Conservation (phyloP, 2,329 filamentous ascomycete genomes). For the Helotiales sp. region DNA sequence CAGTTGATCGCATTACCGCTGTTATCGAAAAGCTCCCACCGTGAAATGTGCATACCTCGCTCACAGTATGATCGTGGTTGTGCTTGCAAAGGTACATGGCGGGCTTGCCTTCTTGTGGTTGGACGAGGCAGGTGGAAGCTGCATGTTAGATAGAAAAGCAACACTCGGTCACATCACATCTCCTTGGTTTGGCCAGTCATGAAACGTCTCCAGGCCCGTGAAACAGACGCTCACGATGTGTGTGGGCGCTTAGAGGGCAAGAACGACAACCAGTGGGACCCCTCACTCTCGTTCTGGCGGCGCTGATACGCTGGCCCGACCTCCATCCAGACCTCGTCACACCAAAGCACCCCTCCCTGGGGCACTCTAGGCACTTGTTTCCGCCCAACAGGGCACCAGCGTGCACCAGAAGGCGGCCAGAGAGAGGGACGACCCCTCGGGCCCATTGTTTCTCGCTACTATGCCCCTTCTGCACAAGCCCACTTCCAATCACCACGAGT, state of each 20-base stretch:
- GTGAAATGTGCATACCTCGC: neutral
- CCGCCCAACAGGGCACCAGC: no score
- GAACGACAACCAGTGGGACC: neutral
- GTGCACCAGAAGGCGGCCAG: no score
- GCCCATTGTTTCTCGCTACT: constrained; percentile 1
- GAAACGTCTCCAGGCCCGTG: constrained; percentile 25
- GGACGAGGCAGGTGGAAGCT: constrained; percentile 9
- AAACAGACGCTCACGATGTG: constrained; percentile 27
- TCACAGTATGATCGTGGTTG: neutral
- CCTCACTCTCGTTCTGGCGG: neutral
- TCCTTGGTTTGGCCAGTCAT: constrained; percentile 21
- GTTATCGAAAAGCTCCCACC: neutral
- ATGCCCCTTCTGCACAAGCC: neutral
- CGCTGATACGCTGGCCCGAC: constrained; percentile 3
- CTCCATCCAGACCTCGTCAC: constrained; percentile 3
- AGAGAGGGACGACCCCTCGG: constrained; percentile 1
- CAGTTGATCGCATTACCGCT: constrained; percentile 1
- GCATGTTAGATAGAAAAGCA: constrained; percentile 22
- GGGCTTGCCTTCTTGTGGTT: constrained; percentile 2
- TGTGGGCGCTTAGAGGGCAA: constrained; percentile 16
- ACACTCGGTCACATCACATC: constrained; percentile 22
- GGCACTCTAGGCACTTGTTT: neutral
- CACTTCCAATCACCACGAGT: constrained; percentile 7
- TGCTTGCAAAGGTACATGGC: neutral
- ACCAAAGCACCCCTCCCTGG: no score